These are phyloP conservation scores for Alliaria petiolata DNA, from an alignment of 345 rosid genomes.

Conservation along the genomic window DNA sequence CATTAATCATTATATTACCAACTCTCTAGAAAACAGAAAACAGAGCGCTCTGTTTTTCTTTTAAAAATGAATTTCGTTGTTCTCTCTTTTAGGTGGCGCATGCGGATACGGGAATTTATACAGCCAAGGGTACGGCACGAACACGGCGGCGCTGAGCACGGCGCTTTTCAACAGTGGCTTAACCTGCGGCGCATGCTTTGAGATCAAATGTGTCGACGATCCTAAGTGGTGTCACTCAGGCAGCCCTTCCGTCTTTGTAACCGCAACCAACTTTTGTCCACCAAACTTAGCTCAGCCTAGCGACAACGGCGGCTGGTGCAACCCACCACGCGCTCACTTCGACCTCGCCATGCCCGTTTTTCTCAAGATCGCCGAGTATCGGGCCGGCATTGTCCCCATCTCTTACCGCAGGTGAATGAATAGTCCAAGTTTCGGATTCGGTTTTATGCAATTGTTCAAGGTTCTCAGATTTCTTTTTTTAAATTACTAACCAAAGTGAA, in stretches of 20 bases:
- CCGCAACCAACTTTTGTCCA: constrained; percentile 76
- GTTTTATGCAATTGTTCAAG: too few relatives aligned
- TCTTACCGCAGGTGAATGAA: constrained; percentile 38
- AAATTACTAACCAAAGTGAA: too few relatives aligned
- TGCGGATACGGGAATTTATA: constrained; percentile 73
- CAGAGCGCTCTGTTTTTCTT: constrained; percentile 23
- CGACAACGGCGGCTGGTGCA: constrained; percentile 89
- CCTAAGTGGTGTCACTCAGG: constrained; percentile 70
- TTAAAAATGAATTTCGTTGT: neutral
- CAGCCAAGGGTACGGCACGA: constrained; percentile 73
- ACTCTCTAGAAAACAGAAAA: neutral
- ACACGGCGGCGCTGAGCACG: constrained; percentile 78
- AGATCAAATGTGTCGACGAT: constrained; percentile 59
- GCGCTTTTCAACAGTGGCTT: constrained; percentile 63
- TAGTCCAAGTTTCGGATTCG: neutral
- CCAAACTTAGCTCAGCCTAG: constrained; percentile 44
- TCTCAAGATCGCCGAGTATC: constrained; percentile 50
- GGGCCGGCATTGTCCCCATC: constrained; percentile 74
- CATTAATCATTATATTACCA: too few relatives aligned
- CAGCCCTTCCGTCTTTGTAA: constrained; percentile 57
- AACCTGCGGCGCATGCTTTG: constrained; percentile 70
- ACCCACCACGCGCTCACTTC: constrained; percentile 61
- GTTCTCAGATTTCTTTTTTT: too few relatives aligned
- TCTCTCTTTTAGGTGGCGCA: constrained; percentile 48
- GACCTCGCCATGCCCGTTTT: constrained; percentile 41